Evolutionary conservation across 139 green algal species (phyloP), one percentile per base, ranked within the genome.

Genomic region (Coccomyxa sp.): DNA sequence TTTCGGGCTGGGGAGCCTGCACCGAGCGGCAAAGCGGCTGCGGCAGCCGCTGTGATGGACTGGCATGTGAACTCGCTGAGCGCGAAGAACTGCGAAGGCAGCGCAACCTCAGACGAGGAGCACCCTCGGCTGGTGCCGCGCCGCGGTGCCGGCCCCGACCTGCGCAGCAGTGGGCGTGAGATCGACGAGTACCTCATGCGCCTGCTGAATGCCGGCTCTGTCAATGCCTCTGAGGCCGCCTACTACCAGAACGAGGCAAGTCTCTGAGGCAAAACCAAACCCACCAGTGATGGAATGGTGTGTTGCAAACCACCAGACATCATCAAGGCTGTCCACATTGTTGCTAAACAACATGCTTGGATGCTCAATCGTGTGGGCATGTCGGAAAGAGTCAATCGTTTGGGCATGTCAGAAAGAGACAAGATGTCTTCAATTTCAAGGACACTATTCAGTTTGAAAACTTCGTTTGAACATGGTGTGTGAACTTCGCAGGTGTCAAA

Each of bases 111-210:
- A 32, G 79, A 82, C 28, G 79, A 82, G 79, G 60, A 77, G 59
- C 79, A 82, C 60, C 79, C 79, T 77, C 28, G 71, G 71, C 27
- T 77, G 71, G 71, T 77, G 71, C 71, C 71, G 21, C 71, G 71
- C 14, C 21, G 71, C 1, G 71, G 71, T 12, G 71, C 71, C 0
- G 71, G 71, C 14, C 71, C 71, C 23, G 71, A 38, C 23, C n/a
- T 77, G 10, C 21, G 21, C 14, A 59, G 59, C 51, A 32, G 81
- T 38, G 74, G 81, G 1, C 51, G 79, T 1, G n/a, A 85, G 74
- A 85, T 85, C 15, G 81, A 85, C 58, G 74, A 85, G 75, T 85
- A 85, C 58, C 71, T 85, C n/a, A 85, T 85, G 81, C 81, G 81
- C 15, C 58, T 85, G 71, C 81, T 85, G 74, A 23, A 63, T 28